phyloP scores from a whole-genome alignment of 2,329 filamentous ascomycete species.

The Teratosphaeria gauchensis region DNA sequence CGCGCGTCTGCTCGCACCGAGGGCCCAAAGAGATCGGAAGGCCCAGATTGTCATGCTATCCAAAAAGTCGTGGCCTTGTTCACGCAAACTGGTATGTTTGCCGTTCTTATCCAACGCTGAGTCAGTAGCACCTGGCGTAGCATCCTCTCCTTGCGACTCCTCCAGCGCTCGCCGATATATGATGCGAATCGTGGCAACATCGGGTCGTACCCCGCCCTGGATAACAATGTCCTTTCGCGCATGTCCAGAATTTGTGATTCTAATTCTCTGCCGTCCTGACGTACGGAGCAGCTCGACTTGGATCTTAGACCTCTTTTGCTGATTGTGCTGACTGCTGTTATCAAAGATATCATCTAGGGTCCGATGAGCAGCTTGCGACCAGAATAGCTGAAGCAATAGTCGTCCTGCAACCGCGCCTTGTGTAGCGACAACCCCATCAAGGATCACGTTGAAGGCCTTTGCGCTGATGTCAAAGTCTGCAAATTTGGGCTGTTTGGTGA shows the following conservation, averaged over 20 bases:
- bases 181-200: conserved; percentile 14
- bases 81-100: background rate
- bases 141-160: conserved; percentile 5
- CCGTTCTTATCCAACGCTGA: background rate
- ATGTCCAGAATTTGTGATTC: background rate
- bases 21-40: conserved; percentile 4
- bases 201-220: conserved; percentile 15
- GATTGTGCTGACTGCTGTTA: background rate
- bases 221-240: conserved; percentile 5
- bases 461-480: conserved; percentile 13
- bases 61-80: background rate
- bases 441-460: conserved; percentile 41
- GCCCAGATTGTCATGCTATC: conserved; percentile 12
- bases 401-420: conserved; percentile 41
- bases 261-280: background rate
- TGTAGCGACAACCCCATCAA: conserved; percentile 44
- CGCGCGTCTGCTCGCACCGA: background rate
- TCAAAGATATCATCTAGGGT: background rate
- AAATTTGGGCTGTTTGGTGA: background rate
- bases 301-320: background rate
- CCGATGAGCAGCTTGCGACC: conserved; percentile 25
- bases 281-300: background rate
- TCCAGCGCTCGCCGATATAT: conserved; percentile 14
- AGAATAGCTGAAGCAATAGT: conserved; percentile 37
- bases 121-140: background rate